phyloP scores from a whole-genome alignment of 306 rosid genomes.

The Alnus glutinosa region DNA sequence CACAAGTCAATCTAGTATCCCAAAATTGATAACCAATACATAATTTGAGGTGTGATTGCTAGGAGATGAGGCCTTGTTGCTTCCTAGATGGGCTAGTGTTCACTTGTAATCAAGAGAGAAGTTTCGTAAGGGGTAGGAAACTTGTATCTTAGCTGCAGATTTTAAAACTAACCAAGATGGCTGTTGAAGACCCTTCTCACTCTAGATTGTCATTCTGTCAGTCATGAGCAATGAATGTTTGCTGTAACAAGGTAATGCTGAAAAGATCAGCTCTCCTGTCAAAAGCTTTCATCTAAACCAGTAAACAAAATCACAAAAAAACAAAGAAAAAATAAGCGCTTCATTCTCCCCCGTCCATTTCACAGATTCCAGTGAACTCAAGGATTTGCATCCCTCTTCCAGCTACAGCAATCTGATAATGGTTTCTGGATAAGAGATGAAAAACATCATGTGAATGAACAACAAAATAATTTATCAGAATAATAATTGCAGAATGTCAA shows the following conservation, averaged over 20 bases:
- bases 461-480: conserved; percentile 20
- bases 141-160: neutral
- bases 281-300: neutral
- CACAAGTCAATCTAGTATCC: neutral
- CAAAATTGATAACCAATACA: neutral
- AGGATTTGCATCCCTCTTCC: conserved; percentile 97
- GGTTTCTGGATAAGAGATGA: conserved; percentile 47
- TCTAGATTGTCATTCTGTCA: neutral
- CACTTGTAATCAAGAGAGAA: neutral
- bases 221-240: neutral
- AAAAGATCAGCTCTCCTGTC: neutral
- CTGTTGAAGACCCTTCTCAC: conserved; percentile 11
- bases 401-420: conserved; percentile 86
- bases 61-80: neutral
- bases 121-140: too few relatives aligned
- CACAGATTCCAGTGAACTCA: conserved; percentile 52
- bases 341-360: conserved; percentile 26
- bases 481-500: conserved; percentile 2
- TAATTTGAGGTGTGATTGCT: neutral
- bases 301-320: neutral
- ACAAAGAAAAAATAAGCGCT: neutral
- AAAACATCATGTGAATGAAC: conserved; percentile 15
- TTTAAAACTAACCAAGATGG: conserved; percentile 1
- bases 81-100: neutral
- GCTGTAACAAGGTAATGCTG: neutral